Evolutionary conservation across 495 filamentous ascomycete genomes (phyloP).

Genomic region (Peziza echinospora): DNA sequence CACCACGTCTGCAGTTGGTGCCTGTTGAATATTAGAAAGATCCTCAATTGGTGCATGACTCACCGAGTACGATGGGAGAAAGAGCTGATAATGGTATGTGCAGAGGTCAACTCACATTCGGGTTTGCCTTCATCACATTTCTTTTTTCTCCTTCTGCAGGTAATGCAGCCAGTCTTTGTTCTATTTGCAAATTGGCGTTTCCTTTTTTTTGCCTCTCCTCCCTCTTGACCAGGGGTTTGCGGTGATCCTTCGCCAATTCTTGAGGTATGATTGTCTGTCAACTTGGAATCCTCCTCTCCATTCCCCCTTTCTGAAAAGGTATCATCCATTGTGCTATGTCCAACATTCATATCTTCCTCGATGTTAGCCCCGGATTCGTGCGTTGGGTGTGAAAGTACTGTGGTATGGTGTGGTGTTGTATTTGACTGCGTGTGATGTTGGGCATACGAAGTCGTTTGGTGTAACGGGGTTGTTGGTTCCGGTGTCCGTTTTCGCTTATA

Average conservation of each 20-base stretch:
- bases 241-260: background rate
- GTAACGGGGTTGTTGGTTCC: background rate
- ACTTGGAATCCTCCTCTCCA: background rate
- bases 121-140: slow-evolving; percentile 95
- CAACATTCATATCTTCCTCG: background rate
- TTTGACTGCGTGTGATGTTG: background rate
- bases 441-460: background rate
- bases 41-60: slow-evolving; percentile 2
- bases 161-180: slow-evolving; percentile 94
- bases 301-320: background rate
- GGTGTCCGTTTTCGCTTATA: background rate
- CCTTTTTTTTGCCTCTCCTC: slow-evolving; percentile 19
- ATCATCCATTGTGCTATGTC: background rate
- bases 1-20: slow-evolving; percentile 78
- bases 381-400: background rate
- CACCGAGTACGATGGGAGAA: background rate
- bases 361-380: background rate
- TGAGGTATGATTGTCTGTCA: background rate
- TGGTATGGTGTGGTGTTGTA: background rate
- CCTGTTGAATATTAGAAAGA: slow-evolving; percentile 39
- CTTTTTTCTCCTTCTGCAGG: slow-evolving; percentile 86
- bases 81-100: background rate
- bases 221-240: background rate
- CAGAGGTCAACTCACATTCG: slow-evolving; percentile 40
- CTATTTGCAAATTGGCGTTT: slow-evolving; percentile 88